Conservation (phyloP, 495 filamentous ascomycete genomes). For the Chaetomium tenue region DNA sequence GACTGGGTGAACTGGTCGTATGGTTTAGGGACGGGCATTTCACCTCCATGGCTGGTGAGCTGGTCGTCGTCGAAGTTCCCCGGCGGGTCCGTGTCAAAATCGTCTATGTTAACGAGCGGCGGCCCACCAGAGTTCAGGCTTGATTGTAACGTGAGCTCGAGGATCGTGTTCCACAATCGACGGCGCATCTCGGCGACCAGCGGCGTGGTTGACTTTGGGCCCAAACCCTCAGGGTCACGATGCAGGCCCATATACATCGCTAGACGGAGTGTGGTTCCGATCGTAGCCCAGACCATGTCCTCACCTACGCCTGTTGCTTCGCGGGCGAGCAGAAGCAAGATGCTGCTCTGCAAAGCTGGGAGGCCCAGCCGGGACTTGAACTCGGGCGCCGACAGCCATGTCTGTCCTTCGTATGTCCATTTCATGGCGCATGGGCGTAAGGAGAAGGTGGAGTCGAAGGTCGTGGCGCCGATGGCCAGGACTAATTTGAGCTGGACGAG, state of each 20-base stretch:
- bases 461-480: conserved; percentile 27
- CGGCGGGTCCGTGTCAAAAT: conserved; percentile 49
- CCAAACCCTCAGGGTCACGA: conserved; percentile 25
- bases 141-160: conserved; percentile 55
- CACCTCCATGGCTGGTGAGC: conserved; percentile 14
- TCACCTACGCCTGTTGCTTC: conserved; percentile 25
- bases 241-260: conserved; percentile 35
- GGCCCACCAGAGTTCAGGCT: conserved; percentile 56
- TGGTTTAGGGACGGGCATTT: conserved; percentile 21
- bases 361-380: conserved; percentile 26
- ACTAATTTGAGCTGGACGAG: conserved; percentile 31
- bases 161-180: conserved; percentile 61
- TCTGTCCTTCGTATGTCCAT: conserved; percentile 34
- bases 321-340: conserved; percentile 29
- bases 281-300: conserved; percentile 24
- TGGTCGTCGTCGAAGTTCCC: conserved; percentile 51
- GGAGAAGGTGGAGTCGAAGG: conserved; percentile 29
- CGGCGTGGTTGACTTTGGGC: conserved; percentile 22
- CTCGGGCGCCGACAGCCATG: conserved; percentile 27
- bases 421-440: conserved; percentile 21
- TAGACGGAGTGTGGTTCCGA: conserved; percentile 24
- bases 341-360: conserved; percentile 22
- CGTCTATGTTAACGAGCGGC: conserved; percentile 46
- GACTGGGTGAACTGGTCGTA: conserved; percentile 46
- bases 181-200: conserved; percentile 59